Conservation (phyloP, 148 eudicot species). For the Polygonum maritimum region DNA sequence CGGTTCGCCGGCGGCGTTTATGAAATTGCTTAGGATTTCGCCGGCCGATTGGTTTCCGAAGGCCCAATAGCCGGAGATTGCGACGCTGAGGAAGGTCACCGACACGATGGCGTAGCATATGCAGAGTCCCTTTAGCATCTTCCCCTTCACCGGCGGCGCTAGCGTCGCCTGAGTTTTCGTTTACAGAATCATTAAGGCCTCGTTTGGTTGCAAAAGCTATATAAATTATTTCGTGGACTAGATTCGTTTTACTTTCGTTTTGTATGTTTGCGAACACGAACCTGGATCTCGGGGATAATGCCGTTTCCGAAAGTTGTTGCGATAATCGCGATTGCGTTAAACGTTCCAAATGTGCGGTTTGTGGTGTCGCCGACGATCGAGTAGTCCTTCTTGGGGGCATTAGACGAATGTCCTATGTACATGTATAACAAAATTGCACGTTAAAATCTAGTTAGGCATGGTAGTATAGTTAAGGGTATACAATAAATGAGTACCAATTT, state of each 20-base stretch:
- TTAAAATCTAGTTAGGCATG: background rate
- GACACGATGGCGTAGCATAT: constrained; percentile 48
- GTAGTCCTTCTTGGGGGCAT: constrained; percentile 42
- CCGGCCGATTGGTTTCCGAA: constrained; percentile 48
- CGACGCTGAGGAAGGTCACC: constrained; percentile 53
- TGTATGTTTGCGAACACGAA: no score
- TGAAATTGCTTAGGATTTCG: constrained; percentile 45
- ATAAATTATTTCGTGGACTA: no score
- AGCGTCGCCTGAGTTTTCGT: constrained; percentile 44
- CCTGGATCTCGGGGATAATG: constrained; percentile 53
- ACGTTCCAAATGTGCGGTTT: constrained; percentile 39
- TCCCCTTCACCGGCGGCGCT: constrained; percentile 63
- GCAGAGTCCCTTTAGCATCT: constrained; percentile 65
- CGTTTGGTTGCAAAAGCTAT: no score
- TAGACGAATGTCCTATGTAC: constrained; percentile 30
- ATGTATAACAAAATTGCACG: background rate
- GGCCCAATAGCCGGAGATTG: constrained; percentile 72
- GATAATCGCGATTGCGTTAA: constrained; percentile 54
- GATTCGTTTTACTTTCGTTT: no score
- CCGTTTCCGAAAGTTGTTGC: constrained; percentile 68
- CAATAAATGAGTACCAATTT: constrained; percentile 35
- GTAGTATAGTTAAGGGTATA: background rate
- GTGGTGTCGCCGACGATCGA: constrained; percentile 20
- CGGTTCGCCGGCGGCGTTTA: constrained; percentile 23
- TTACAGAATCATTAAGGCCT: no score